Evolutionary conservation across 495 filamentous ascomycete species (phyloP).

Genomic region (Penicillium cosmopolitanum): DNA sequence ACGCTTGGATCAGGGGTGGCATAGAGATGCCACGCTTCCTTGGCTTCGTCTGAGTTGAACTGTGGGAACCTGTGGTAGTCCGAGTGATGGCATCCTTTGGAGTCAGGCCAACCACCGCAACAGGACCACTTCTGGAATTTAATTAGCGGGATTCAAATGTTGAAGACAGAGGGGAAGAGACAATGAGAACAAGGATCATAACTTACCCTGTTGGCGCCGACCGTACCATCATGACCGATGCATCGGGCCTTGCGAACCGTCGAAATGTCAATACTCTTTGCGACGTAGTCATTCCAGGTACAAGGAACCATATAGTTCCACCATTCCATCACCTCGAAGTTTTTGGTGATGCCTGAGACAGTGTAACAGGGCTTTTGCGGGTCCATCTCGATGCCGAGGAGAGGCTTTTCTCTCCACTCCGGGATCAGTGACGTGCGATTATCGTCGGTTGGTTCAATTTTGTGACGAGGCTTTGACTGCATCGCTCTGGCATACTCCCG

Average conservation of each 20-base stretch:
- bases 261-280: neutral
- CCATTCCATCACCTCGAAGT: neutral
- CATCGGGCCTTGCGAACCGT: neutral
- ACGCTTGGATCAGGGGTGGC: neutral
- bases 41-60: neutral
- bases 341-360: neutral
- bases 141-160: neutral
- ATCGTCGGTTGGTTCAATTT: neutral
- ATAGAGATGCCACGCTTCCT: neutral
- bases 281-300: neutral
- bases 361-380: neutral
- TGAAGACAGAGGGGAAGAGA: neutral
- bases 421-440: neutral
- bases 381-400: neutral
- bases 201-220: neutral
- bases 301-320: neutral
- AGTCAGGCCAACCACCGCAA: neutral
- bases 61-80: neutral
- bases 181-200: neutral
- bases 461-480: neutral
- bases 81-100: neutral
- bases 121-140: neutral
- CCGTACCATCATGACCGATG: neutral
- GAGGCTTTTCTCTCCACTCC: neutral
- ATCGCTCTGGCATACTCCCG: neutral